These are phyloP conservation scores for Forsythia viridissima DNA, from an alignment of 257 asterid species.

Conservation along the genomic window DNA sequence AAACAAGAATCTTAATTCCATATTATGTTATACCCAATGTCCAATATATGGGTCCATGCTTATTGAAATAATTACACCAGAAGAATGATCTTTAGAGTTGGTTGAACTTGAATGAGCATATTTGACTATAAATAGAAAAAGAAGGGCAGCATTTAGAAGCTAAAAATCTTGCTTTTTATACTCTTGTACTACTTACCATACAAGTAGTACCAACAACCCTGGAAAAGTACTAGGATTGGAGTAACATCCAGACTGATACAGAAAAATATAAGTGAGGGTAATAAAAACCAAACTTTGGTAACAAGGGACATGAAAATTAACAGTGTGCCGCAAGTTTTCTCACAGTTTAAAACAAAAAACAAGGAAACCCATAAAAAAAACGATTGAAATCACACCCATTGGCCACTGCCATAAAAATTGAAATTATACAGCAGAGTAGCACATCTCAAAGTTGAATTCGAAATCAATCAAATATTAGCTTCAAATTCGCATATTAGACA, in stretches of 20 bases:
- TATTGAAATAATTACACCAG: no score
- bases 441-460: conserved; percentile 4
- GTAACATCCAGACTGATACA: neutral
- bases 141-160: neutral
- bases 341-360: neutral
- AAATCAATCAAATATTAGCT: neutral
- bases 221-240: neutral
- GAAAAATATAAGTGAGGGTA: neutral
- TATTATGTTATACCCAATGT: no score
- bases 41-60: no score
- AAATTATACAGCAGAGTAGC: neutral
- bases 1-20: no score
- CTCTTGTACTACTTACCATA: neutral
- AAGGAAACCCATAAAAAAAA: no score
- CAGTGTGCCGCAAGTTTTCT: neutral
- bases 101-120: no score
- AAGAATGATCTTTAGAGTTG: no score
- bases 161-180: neutral
- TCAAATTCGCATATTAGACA: neutral
- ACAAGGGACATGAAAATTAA: no score
- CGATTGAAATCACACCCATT: no score
- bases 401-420: neutral
- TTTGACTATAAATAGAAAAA: no score
- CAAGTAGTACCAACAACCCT: neutral
- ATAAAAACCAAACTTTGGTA: neutral